Evolutionary conservation across 2,329 filamentous ascomycete genomes (phyloP), one percentile per base, ranked within the genome.

Genomic region (Cladorrhinum sp.): DNA sequence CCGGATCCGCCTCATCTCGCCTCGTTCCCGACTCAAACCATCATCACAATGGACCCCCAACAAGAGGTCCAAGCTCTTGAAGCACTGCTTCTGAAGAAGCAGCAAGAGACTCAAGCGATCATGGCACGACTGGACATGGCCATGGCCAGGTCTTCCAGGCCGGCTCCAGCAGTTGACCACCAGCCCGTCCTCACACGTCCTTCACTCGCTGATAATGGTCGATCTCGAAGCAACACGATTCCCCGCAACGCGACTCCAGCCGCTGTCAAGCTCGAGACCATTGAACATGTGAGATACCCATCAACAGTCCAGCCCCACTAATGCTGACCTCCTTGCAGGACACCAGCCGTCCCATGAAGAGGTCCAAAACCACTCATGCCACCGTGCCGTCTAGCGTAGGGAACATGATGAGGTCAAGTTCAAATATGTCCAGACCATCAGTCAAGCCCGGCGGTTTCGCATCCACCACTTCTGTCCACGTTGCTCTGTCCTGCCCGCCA

Each of bases 371-470:
- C 3, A 65, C 63, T 9, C 69, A 72, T 59, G 28, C 50, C 8
- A 72, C 72, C 28, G 74, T 74, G 54, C 71, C 75, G 7, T 66
- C 70, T 12, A 63, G 70, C 8, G 71, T 73, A 1, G 72, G 75
- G 28, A 71, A 72, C 63, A 82, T 82, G 79, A 73, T 75, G 66
- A 78, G 80, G 59, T 76, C 73, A 58, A 70, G 72, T 14, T 82
- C 79, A 42, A 77, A 73, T 65, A 52, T 61, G n/a, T 60, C 63
- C 6, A 51, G 28, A n/a, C 71, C 74, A 30, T 78, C 78, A 9
- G 74, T 76, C 24, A 71, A 75, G 55, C 76, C 70, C 42, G 71
- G 74, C 52, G 75, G 77, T 36, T 79, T 79, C 58, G 71, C 42
- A n/a, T 23, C 57, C 71, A 62, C 69, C 65, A 66, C 60, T n/a